Conservation (phyloP, 2,329 filamentous ascomycete genomes). For the Xylariaceae sp. region DNA sequence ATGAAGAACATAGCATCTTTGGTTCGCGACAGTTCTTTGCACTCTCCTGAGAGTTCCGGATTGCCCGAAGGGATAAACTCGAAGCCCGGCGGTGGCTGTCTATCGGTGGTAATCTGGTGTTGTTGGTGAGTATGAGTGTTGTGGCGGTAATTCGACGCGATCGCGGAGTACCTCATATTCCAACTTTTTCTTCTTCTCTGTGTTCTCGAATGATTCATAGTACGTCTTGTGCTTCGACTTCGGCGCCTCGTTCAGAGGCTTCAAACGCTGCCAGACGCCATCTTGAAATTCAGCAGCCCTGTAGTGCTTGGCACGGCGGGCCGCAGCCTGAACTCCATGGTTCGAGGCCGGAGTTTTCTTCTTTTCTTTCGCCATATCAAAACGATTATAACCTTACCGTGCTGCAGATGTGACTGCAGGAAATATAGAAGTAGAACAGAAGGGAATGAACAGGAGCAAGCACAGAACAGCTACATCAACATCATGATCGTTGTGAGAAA, state of each 20-base stretch:
- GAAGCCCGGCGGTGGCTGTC: slow-evolving; percentile 54
- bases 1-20: slow-evolving; percentile 62
- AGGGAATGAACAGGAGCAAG: slow-evolving; percentile 8
- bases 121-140: slow-evolving; percentile 16
- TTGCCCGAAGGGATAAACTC: slow-evolving; percentile 61
- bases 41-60: slow-evolving; percentile 54
- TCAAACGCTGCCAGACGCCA: slow-evolving; percentile 25
- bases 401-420: slow-evolving; percentile 14
- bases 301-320: slow-evolving; percentile 25
- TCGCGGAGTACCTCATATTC: slow-evolving; percentile 50
- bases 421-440: slow-evolving; percentile 15
- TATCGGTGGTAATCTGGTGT: slow-evolving; percentile 47
- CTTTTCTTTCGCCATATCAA: slow-evolving; percentile 28
- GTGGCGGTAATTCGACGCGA: neutral
- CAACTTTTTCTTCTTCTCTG: slow-evolving; percentile 60
- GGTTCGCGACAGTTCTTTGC: slow-evolving; percentile 62
- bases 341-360: slow-evolving; percentile 27
- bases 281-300: slow-evolving; percentile 22
- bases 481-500: too few relatives aligned
- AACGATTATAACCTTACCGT: slow-evolving; percentile 30
- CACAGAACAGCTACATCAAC: slow-evolving; percentile 21
- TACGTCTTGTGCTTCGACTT: slow-evolving; percentile 57
- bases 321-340: slow-evolving; percentile 19
- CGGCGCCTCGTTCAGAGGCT: slow-evolving; percentile 29
- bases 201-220: slow-evolving; percentile 62